Conservation (phyloP, 192 early-diverging fungal species). For the Rhizoclosmatium globosum region DNA sequence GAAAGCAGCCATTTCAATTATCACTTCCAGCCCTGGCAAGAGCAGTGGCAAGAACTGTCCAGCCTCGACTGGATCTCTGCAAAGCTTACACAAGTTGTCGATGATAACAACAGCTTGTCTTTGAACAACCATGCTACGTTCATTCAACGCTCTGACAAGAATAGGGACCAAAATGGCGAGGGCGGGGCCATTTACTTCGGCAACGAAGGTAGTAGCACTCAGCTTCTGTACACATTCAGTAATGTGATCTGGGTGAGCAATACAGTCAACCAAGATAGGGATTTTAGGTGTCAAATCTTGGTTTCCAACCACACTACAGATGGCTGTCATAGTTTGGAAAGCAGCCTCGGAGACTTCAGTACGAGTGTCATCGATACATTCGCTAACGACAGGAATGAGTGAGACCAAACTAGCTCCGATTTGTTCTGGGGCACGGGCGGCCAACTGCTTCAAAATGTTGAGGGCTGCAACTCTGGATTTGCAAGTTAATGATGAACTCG, state of each 20-base stretch:
- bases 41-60: conserved; percentile 82
- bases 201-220: conserved; percentile 78
- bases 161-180: conserved; percentile 78
- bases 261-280: conserved; percentile 73
- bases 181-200: conserved; percentile 73
- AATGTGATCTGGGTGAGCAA: conserved; percentile 79
- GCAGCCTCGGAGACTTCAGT: conserved; percentile 54
- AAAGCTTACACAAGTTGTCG: conserved; percentile 87
- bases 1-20: conserved; percentile 77
- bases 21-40: conserved; percentile 75
- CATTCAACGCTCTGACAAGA: conserved; percentile 61
- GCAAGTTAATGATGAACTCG: background rate
- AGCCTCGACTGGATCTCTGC: conserved; percentile 75
- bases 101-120: conserved; percentile 78
- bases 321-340: conserved; percentile 62
- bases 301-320: conserved; percentile 78
- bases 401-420: conserved; percentile 57
- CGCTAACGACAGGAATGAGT: conserved; percentile 75
- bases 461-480: conserved; percentile 50
- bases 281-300: conserved; percentile 80
- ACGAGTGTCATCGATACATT: conserved; percentile 82
- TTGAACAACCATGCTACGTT: conserved; percentile 71
- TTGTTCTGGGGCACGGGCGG: conserved; percentile 50
- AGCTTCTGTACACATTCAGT: conserved; percentile 77
- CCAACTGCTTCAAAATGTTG: conserved; percentile 42